Conservation (phyloP, 2,329 filamentous ascomycete species). For the Alternaria postmessia region DNA sequence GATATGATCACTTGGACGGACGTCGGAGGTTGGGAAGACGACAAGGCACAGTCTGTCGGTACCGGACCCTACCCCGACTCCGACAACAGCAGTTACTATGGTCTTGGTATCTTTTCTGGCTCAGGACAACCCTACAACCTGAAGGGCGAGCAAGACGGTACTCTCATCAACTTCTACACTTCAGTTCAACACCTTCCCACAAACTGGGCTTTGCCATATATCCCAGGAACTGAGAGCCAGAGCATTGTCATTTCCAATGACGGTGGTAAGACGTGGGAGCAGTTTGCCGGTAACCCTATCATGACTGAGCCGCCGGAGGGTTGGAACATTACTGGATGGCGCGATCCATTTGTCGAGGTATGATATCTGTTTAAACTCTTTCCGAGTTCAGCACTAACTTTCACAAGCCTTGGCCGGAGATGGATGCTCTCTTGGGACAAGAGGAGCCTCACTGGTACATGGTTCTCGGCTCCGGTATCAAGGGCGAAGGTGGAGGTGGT, state of each 20-base stretch:
- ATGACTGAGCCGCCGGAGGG: slow-evolving; percentile 53
- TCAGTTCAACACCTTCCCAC: slow-evolving; percentile 57
- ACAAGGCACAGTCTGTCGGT: slow-evolving; percentile 50
- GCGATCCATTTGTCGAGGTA: slow-evolving; percentile 42
- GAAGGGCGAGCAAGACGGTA: slow-evolving; percentile 56
- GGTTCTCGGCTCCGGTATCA: slow-evolving; percentile 58
- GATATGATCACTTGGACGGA: slow-evolving; percentile 59
- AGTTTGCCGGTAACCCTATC: slow-evolving; percentile 58
- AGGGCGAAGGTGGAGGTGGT: slow-evolving; percentile 56
- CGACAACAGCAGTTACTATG: slow-evolving; percentile 55
- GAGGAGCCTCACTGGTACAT: slow-evolving; percentile 57
- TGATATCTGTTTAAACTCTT: neutral
- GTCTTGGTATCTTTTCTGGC: slow-evolving; percentile 63
- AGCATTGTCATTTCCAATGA: slow-evolving; percentile 56
- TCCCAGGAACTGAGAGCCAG: slow-evolving; percentile 56
- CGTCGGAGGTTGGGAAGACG: slow-evolving; percentile 57
- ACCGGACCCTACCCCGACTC: slow-evolving; percentile 47
- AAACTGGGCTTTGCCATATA: slow-evolving; percentile 56
- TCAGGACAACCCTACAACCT: slow-evolving; percentile 60
- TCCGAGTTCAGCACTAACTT: slow-evolving; percentile 17
- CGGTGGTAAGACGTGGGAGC: slow-evolving; percentile 57
- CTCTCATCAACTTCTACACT: slow-evolving; percentile 59
- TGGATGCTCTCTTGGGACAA: slow-evolving; percentile 54
- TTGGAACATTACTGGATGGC: slow-evolving; percentile 56
- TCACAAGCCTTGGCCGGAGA: slow-evolving; percentile 53